Evolutionary conservation across 2,329 filamentous ascomycete species (phyloP), one percentile per base, ranked within the genome.

Genomic region (Lasiodiplodia theobromae): DNA sequence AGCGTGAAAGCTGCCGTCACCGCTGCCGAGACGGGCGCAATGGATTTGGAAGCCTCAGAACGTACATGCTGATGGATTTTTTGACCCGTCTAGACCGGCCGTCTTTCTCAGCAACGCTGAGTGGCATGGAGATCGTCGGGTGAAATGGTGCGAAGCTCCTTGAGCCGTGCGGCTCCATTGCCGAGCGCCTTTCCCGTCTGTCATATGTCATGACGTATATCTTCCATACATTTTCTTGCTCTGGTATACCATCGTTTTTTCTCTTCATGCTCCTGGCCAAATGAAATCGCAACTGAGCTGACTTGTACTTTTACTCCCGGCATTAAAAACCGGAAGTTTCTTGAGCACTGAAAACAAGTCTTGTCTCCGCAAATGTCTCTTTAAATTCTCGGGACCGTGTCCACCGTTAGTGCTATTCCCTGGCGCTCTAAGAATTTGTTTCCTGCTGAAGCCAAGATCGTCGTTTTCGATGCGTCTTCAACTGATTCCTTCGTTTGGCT

Each of bases 171-270:
- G 56, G 58, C 58, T 49, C n/a, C 40, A 23, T 23, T 63, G 40
- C 40, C 58, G 40, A 49, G 18, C 40, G 58, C 58, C 57, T 7
- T 63, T 64, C 60, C 60, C 60, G 60, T n/a, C 60, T 16, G 2
- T 6, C 21, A 12, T 21, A 14, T 52, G 16, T 53, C 60, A 38
- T 64, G 60, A 64, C 60, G 60, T 64, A n/a, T 51, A 2, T 49
- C 40, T 64, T 37, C 18, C 12, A 18, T 44, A 18, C 14, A 18
- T 4, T 10, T 25, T 37, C 52, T 44, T 44, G 40, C 4, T 44
- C 40, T n/a, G 14, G 14, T 10, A 16, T 44, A 7, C 40, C 14
- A 14, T 34, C 31, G 31, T 10, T 10, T 34, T 34, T 34, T 34
- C 31, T 34, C 31, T 34, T 34, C 6, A 34, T 34, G 2, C 31